A percentile compares a stretch with the other conserved stretches of the same genome.
phyloP scores from a whole-genome alignment of 2,329 filamentous ascomycete genomes.

The Sporothrix brunneoviolacea region DNA sequence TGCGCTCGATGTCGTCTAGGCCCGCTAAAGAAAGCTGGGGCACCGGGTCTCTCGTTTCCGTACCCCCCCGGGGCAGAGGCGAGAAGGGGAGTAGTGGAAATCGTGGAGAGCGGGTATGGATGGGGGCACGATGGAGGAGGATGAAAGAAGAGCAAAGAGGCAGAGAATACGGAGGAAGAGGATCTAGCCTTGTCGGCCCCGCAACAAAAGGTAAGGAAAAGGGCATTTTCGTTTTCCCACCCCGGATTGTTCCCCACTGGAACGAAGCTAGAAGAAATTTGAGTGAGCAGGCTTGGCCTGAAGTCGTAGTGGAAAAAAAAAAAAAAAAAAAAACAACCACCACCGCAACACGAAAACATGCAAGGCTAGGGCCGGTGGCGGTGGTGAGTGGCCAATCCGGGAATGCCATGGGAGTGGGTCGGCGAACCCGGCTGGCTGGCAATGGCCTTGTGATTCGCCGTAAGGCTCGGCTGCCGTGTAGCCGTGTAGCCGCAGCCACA shows the following conservation, averaged over 20 bases:
- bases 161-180: background rate
- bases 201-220: background rate
- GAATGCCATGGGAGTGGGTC: background rate
- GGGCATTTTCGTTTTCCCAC: too few species aligned
- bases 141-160: background rate
- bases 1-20: too few species aligned
- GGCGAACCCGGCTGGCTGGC: background rate
- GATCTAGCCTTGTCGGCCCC: background rate
- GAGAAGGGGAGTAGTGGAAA: background rate
- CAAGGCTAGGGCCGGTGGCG: too few species aligned
- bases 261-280: background rate
- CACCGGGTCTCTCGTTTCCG: too few species aligned
- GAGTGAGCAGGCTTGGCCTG: too few species aligned
- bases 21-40: too few species aligned
- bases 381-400: too few species aligned
- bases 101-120: background rate
- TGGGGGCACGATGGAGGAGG: background rate
- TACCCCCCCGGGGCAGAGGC: background rate
- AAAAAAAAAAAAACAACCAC: background rate
- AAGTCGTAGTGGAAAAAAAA: background rate
- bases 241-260: too few species aligned
- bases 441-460: background rate
- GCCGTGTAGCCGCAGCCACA: background rate
- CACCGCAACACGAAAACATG: background rate
- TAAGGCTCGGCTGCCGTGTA: background rate